Base-by-base conservation (phyloP, 805 yeast species). In the Starmerella cellae region DNA sequence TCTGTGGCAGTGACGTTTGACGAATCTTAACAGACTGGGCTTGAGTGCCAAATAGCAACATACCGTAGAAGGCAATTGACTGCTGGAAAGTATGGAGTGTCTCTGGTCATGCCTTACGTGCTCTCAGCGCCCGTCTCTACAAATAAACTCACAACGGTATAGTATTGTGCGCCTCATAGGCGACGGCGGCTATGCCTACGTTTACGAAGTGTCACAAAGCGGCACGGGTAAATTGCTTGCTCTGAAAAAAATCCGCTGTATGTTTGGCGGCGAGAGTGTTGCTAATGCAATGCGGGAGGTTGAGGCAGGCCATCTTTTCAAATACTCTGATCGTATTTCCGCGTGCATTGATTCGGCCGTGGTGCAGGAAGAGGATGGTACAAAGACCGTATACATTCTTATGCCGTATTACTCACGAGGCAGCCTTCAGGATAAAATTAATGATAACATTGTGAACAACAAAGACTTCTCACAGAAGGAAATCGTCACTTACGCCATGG, bases 131-230 rank as follows among this genome's bases (percentile, higher is more conserved):
- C 87, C 91, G 1, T 68, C 68, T 8, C 62, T 33, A 10, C 36
- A 16, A 1, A 72, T 87, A 48, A 80, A 81, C 58, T 73, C 74
- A 42, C 67, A 73, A 29, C 65, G 66, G 37, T 82, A 79, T 63
- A 68, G 66, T 52, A 78, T 87, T 16, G 62, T 75, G 41, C 70
- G 74, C 45, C 67, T 87, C n/a, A 64, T 87, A 5, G 95, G 94
- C 9, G 96, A 85, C 63, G 94, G 94, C 2, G 93, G 91, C 13
- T 81, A 80, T 56, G 78, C 94, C 0, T 84, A 80, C 52, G 94
- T 83, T 8, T 87, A 87, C 55, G 64, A 84, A 19, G 94, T 85
- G 3, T 68, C 74, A 49, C 55, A 57, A 35, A 59, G 66, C 21
- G 63, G 67, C 49, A 63, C 69, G 27, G 70, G 70, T 29, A 52